These are phyloP conservation scores for Fraxinus quadrangulata DNA, from an alignment of 257 asterid genomes.

Conservation along the genomic window DNA sequence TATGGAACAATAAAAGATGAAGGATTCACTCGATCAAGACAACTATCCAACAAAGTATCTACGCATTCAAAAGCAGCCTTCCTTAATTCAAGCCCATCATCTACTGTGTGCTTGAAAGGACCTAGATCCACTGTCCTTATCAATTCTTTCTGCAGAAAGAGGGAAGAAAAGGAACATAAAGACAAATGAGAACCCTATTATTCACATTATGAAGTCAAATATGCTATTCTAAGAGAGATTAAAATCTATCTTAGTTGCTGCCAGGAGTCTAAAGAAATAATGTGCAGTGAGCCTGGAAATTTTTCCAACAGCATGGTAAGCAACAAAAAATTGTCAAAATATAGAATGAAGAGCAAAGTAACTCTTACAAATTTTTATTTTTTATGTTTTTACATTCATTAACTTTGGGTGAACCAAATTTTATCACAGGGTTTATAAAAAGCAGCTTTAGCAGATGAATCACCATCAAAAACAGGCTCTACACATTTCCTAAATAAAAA, in stretches of 20 bases:
- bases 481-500: neutral
- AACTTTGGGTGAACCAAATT: neutral
- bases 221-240: neutral
- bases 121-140: constrained; percentile 98
- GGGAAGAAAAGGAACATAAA: neutral
- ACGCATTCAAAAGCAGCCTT: constrained; percentile 99
- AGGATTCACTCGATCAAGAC: constrained; percentile 98
- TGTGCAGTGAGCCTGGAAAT: neutral
- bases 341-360: neutral
- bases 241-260: neutral
- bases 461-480: neutral
- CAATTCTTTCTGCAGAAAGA: constrained; percentile 83
- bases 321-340: neutral
- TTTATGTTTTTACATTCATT: neutral
- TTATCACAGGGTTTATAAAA: neutral
- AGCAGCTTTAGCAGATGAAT: neutral
- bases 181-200: neutral
- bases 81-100: constrained; percentile 98
- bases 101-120: constrained; percentile 99
- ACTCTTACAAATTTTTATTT: neutral
- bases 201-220: neutral
- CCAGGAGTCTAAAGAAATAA: neutral
- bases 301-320: neutral
- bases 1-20: constrained; percentile 96
- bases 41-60: constrained; percentile 89